Conservation (phyloP, 306 rosid genomes). For the Trifolium subterraneum region DNA sequence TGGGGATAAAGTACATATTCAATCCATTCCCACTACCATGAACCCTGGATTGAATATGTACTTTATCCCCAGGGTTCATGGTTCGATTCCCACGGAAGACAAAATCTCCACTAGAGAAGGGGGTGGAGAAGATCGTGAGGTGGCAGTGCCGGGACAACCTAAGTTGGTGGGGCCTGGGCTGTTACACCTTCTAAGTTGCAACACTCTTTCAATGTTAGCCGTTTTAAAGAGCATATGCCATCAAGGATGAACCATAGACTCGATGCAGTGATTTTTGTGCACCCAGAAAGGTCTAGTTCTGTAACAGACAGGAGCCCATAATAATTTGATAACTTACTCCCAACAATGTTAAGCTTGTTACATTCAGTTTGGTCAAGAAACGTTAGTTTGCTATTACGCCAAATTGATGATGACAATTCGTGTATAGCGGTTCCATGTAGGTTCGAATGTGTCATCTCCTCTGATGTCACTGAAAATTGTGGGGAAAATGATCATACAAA, state of each 20-base stretch:
- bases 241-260: neutral
- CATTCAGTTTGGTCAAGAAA: neutral
- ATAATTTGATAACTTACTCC: neutral
- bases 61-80: no score
- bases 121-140: no score
- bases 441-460: neutral
- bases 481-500: no score
- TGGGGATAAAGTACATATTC: no score
- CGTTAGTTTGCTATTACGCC: neutral
- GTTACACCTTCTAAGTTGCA: neutral
- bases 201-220: neutral
- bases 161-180: no score
- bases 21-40: no score
- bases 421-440: neutral
- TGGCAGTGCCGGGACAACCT: no score
- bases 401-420: neutral
- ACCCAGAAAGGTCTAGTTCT: neutral
- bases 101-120: no score
- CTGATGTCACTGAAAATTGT: conserved; percentile 21
- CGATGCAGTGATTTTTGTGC: neutral
- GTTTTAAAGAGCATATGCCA: neutral
- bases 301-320: neutral
- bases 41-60: no score
- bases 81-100: no score
- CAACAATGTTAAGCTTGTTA: neutral